phyloP scores from a whole-genome alignment of 2,329 filamentous ascomycete genomes.

The Fusarium floridanum region DNA sequence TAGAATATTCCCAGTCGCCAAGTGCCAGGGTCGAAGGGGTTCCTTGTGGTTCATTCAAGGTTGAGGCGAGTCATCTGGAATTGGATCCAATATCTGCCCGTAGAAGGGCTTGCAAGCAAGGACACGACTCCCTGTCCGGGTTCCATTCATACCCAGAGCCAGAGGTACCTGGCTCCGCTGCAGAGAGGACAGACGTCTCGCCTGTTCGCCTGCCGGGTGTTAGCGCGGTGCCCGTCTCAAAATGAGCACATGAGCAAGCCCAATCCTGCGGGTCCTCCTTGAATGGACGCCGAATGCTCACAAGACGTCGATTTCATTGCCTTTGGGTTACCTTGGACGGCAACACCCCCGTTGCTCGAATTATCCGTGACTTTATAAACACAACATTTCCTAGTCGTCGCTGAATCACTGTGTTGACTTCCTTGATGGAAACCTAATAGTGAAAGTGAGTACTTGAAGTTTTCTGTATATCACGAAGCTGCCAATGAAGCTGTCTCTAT shows the following conservation, averaged over 20 bases:
- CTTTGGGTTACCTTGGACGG: conserved; percentile 7
- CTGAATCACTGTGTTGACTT: neutral
- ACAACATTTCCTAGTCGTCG: neutral
- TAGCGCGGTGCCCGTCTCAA: conserved; percentile 52
- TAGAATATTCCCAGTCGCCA: neutral
- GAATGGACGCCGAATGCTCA: conserved; percentile 37
- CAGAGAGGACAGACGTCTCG: conserved; percentile 18
- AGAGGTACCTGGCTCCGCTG: conserved; percentile 16
- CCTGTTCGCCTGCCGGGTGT: conserved; percentile 21
- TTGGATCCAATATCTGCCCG: neutral
- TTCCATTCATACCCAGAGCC: neutral
- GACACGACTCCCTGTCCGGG: conserved; percentile 19
- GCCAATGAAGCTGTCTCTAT: neutral
- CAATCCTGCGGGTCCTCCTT: conserved; percentile 54
- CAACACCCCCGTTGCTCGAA: conserved; percentile 9
- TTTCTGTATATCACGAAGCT: neutral
- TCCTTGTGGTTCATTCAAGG: conserved; percentile 8
- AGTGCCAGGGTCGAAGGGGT: conserved; percentile 1
- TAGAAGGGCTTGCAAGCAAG: conserved; percentile 4
- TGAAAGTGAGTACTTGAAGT: neutral
- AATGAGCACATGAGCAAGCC: conserved; percentile 64
- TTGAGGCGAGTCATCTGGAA: conserved; percentile 12
- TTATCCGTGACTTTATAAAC: conserved; percentile 3
- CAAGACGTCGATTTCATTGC: conserved; percentile 38
- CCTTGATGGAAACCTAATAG: conserved; percentile 8